Evolutionary conservation across 2,329 filamentous ascomycete genomes (phyloP), one percentile per base, ranked within the genome.

Genomic region (Ramularia endophylla): DNA sequence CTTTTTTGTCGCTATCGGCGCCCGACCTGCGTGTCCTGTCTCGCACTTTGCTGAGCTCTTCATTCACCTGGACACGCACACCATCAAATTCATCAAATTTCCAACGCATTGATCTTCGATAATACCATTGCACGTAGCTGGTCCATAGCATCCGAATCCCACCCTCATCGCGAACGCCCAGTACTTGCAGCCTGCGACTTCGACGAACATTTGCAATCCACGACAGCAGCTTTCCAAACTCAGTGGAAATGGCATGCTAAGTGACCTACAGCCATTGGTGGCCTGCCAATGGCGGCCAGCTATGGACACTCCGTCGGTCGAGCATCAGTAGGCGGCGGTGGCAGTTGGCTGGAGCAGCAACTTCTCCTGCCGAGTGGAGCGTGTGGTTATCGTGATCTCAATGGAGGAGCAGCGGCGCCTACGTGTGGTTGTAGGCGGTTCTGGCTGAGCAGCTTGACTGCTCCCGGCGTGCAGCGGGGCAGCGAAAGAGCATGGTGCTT

Each of bases 401-500:
- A 57, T 35, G 49, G 57, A 28, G 69, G 71, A 29, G 55, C 57
- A n/a, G 58, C 56, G 46, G 65, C 67, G 11, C 64, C 66, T 25
- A 59, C 51, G 20, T 78, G 74, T 60, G 73, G 73, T 32, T 78
- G 74, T 58, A 64, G 65, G 43, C 67, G 72, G 38, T 78, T 77
- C 52, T 77, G 72, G 70, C 55, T 58, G 46, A 56, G 61, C 41
- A 46, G n/a, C n/a, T n/a, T n/a, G n/a, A n/a, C n/a, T 25, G 22
- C 40, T 9, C 43, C 36, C 18, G 48, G 31, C 17, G 41, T 57
- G 33, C 46, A 58, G 39, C 54, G 53, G 18, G 36, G 40, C 9
- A 36, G 41, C 9, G 50, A 67, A 27, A 53, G 57, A 48, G 61
- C 68, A 2, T 67, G 57, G 60, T 78, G 74, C 58, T 68, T 72